Evolutionary conservation across 345 rosid species (phyloP).

Genomic region (Aquilaria yunnanensis): DNA sequence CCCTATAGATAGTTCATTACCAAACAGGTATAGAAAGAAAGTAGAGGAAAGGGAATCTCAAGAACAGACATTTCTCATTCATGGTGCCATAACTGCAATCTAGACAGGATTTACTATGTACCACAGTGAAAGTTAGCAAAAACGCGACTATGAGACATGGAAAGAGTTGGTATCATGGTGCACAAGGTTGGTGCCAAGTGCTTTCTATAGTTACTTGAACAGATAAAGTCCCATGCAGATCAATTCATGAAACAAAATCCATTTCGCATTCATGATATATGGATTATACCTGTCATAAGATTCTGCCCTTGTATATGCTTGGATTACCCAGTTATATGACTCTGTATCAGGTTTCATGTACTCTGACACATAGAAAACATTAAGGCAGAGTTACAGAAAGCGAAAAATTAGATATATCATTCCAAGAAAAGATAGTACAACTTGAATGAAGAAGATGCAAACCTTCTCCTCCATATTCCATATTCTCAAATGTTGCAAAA

Average conservation of each 20-base stretch:
- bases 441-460: constrained; percentile 15
- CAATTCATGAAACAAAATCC: too few species aligned
- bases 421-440: too few species aligned
- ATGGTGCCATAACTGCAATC: too few species aligned
- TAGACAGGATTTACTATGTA: too few species aligned
- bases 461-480: constrained; percentile 99
- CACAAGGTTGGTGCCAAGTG: too few species aligned
- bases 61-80: too few species aligned
- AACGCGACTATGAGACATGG: too few species aligned
- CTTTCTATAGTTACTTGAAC: too few species aligned
- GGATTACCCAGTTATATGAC: constrained; percentile 95
- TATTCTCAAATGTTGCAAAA: constrained; percentile 87
- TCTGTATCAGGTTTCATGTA: constrained; percentile 94
- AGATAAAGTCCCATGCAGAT: too few species aligned
- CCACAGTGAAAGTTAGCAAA: too few species aligned
- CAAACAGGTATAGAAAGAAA: constrained; percentile 7
- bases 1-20: constrained; percentile 47
- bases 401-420: background rate
- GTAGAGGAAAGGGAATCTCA: background rate
- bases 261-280: too few species aligned
- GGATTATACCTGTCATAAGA: constrained; percentile 75
- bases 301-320: constrained; percentile 95
- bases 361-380: constrained; percentile 35
- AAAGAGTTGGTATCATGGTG: too few species aligned
- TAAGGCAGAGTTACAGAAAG: background rate